These are phyloP conservation scores for Trichoderma virens DNA, from an alignment of 495 filamentous ascomycete species.

Conservation along the genomic window DNA sequence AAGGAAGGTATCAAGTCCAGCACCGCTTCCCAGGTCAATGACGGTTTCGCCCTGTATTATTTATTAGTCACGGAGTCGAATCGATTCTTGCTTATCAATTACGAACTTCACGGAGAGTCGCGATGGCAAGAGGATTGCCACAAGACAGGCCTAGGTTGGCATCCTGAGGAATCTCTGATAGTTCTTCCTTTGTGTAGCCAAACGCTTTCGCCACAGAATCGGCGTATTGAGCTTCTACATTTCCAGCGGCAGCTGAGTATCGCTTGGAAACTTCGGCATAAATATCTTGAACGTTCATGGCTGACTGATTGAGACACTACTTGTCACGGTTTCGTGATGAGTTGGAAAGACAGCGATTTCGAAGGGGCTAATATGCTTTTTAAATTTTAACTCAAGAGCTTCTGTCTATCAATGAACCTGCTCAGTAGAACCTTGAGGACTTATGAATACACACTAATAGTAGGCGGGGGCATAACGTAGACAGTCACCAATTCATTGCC, in stretches of 20 bases:
- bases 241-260: constrained; percentile 28
- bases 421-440: background rate
- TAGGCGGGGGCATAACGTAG: background rate
- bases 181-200: constrained; percentile 50
- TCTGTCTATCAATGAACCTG: background rate
- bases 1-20: constrained; percentile 57
- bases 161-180: constrained; percentile 44
- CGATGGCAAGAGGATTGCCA: constrained; percentile 54
- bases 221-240: constrained; percentile 15
- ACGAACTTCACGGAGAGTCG: constrained; percentile 43
- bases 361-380: too few relatives aligned
- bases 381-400: background rate
- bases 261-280: constrained; percentile 33
- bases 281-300: constrained; percentile 22
- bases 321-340: background rate
- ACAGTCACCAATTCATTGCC: background rate
- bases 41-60: constrained; percentile 47
- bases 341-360: background rate
- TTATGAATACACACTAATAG: background rate
- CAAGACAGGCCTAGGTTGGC: constrained; percentile 61
- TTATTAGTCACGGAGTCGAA: background rate
- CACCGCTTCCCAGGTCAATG: constrained; percentile 56
- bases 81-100: background rate
- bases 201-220: constrained; percentile 47
- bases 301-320: background rate